phyloP scores from a whole-genome alignment of 2,329 filamentous ascomycete genomes.

The Alternaria burnsii region DNA sequence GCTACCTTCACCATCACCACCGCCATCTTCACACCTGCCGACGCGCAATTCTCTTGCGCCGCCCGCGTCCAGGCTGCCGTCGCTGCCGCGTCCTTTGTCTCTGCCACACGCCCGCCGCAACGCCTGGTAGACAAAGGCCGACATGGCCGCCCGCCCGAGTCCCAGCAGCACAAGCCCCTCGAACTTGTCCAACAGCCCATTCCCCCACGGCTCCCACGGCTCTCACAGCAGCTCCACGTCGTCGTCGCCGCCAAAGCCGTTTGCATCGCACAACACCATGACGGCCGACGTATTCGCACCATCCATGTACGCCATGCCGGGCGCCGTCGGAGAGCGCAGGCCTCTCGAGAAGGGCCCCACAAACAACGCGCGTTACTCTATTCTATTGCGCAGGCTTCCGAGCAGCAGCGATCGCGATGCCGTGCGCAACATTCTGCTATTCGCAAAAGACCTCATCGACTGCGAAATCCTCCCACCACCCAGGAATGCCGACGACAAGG shows the following conservation, averaged over 20 bases:
- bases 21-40: neutral
- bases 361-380: constrained; percentile 40
- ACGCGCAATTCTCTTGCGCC: constrained; percentile 5
- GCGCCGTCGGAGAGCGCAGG: constrained; percentile 54
- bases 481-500: constrained; percentile 64
- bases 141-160: constrained; percentile 53
- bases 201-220: constrained; percentile 50
- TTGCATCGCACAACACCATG: constrained; percentile 49
- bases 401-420: constrained; percentile 66
- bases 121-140: constrained; percentile 46
- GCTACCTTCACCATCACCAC: constrained; percentile 6
- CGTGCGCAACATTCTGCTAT: constrained; percentile 70
- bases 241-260: constrained; percentile 51
- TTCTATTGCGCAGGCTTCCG: constrained; percentile 68
- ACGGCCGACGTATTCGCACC: constrained; percentile 53
- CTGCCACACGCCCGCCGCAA: constrained; percentile 31
- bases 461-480: constrained; percentile 63
- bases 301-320: constrained; percentile 51
- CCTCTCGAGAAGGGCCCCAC: constrained; percentile 46
- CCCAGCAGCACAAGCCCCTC: constrained; percentile 54
- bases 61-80: neutral
- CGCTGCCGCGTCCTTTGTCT: constrained; percentile 43
- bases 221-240: constrained; percentile 52
- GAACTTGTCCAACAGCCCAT: constrained; percentile 51
- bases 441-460: constrained; percentile 69